Evolutionary conservation across 768 basidiomycete species (phyloP).

Genomic region (Candolleomyces eurysporus): DNA sequence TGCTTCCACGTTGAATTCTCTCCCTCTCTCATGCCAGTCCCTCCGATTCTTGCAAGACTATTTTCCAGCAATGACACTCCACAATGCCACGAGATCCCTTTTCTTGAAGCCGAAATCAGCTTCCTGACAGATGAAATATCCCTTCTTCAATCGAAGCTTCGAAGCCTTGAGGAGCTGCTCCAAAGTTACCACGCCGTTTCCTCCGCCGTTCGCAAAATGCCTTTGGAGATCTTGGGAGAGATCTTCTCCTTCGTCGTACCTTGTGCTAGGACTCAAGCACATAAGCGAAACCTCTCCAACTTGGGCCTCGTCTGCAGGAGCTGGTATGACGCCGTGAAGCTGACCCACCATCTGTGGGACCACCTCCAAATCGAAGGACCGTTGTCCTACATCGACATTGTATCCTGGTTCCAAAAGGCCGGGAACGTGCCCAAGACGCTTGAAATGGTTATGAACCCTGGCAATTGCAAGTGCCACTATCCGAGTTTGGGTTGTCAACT

Average conservation of each 20-base stretch:
- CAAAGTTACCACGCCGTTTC: background rate
- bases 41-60: no score
- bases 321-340: background rate
- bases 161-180: background rate
- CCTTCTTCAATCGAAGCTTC: no score
- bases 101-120: no score
- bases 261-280: background rate
- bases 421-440: background rate
- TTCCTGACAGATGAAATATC: no score
- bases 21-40: no score
- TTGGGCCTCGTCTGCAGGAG: background rate
- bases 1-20: no score
- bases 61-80: no score
- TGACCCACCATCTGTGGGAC: background rate
- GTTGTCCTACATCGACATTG: background rate
- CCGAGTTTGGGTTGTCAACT: background rate
- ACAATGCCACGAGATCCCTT: no score
- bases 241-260: background rate
- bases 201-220: background rate
- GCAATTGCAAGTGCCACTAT: background rate
- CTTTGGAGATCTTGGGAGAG: background rate
- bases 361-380: background rate
- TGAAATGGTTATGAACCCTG: background rate
- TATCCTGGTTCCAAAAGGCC: background rate
- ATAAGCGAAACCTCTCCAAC: background rate